phyloP scores from a whole-genome alignment of 768 basidiomycete species.

The Leccinum uliginosum region DNA sequence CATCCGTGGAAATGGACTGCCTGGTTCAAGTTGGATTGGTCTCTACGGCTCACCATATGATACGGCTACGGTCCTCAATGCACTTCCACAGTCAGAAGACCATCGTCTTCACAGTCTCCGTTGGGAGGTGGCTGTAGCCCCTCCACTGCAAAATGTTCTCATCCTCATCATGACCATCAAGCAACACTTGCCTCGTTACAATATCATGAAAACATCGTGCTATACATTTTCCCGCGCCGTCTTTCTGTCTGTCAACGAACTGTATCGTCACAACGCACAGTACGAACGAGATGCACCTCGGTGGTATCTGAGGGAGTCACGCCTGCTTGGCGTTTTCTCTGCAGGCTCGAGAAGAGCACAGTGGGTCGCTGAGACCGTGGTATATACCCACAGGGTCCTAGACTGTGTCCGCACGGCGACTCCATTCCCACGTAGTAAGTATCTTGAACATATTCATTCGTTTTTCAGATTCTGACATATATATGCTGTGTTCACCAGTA shows the following conservation, averaged over 20 bases:
- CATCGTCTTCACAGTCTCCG: neutral
- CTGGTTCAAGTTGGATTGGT: neutral
- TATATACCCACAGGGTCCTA: too few species aligned
- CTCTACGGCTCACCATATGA: neutral
- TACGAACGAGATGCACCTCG: neutral
- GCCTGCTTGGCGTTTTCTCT: neutral
- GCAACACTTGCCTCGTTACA: fast-evolving
- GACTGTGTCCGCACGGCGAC: too few species aligned
- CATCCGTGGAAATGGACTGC: neutral
- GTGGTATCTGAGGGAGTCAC: neutral
- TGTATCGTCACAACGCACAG: neutral
- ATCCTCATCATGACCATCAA: fast-evolving
- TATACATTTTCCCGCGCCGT: neutral
- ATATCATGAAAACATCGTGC: neutral
- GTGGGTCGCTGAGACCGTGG: too few species aligned
- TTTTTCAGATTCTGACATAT: too few species aligned
- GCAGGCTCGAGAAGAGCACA: neutral
- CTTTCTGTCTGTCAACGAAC: neutral
- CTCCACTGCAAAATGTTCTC: neutral
- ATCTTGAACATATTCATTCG: too few species aligned
- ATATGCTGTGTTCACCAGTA: too few species aligned
- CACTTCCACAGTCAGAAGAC: neutral
- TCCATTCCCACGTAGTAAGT: too few species aligned
- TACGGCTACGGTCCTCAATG: neutral
- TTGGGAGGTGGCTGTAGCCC: neutral